Evolutionary conservation across 495 filamentous ascomycete genomes (phyloP), one percentile per base, ranked within the genome.

Genomic region (Pyrenula massariospora): DNA sequence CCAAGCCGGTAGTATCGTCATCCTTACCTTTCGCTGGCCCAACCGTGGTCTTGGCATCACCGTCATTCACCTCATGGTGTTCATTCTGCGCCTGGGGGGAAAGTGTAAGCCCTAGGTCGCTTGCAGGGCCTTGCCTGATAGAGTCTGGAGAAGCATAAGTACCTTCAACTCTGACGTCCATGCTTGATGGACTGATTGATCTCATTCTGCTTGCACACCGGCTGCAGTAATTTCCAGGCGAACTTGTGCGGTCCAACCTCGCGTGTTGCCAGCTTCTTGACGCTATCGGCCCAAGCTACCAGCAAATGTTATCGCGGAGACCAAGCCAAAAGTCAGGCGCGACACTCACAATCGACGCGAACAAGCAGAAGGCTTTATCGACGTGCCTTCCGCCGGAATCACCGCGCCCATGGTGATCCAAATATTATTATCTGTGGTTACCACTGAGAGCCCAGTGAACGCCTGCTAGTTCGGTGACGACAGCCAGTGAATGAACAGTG

Each of bases 81-180:
- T 66, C 65, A 63, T 59, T 62, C 60, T 69, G 67, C 49, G 66
- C 68, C 59, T 67, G 65, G 61, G 70, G 70, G 69, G 63, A 56
- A 66, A 65, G 69, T 73, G 70, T 73, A 73, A 73, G 70, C 69
- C 69, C 70, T 69, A 69, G 69, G 65, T 73, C 66, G 65, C 63
- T 64, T 53, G 65, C 56, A 63, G 64, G 50, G 56, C 63, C 48
- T 58, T 58, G 56, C 57, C 54, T 49, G 22, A 52, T 31, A 49
- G 36, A 56, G 42, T 56, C 55, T 56, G 55, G 62, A 63, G 65
- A 72, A 66, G 69, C 66, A 68, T 67, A 66, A 65, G 62, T 73
- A 72, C 70, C 70, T 73, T 72, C 69, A 59, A 54, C 63, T 62
- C 58, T 57, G 57, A 55, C 63, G 8, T 42, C 31, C 31, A 42